A percentile compares a stretch with the other conserved stretches of the same genome.
Evolutionary conservation across 805 yeast genomes (phyloP).

Genomic region (Metschnikowia colocasiae): DNA sequence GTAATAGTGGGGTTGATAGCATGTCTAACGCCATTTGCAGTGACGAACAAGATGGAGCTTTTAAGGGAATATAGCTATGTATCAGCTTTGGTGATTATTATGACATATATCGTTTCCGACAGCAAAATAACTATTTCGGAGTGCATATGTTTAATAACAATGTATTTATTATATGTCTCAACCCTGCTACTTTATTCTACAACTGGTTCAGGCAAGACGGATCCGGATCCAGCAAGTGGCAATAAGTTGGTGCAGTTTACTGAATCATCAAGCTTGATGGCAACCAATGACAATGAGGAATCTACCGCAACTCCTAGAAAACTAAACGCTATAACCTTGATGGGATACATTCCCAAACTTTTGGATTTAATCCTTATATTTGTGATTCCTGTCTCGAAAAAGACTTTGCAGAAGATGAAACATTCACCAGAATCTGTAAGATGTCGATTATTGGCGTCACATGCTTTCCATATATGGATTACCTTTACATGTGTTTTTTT

Average conservation of each 20-base stretch:
- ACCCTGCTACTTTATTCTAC: constrained; percentile 1
- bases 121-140: constrained; percentile 32
- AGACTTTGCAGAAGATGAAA: constrained; percentile 1
- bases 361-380: constrained; percentile 7
- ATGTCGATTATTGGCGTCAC: constrained; percentile 14
- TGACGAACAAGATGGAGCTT: constrained; percentile 19
- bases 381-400: constrained; percentile 10
- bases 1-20: constrained; percentile 33
- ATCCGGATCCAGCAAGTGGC: neutral
- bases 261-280: constrained; percentile 8
- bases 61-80: constrained; percentile 30
- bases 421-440: constrained; percentile 1
- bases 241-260: constrained; percentile 1
- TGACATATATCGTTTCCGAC: constrained; percentile 31
- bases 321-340: neutral
- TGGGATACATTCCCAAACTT: neutral
- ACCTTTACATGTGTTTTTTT: constrained; percentile 1
- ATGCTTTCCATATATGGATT: constrained; percentile 16
- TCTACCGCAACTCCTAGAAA: neutral
- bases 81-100: constrained; percentile 22
- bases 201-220: neutral
- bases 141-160: constrained; percentile 24
- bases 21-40: constrained; percentile 22
- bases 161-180: constrained; percentile 17
- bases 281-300: neutral